Conservation (phyloP, 202 grass and related monocot species). For the Setaria italica region DNA sequence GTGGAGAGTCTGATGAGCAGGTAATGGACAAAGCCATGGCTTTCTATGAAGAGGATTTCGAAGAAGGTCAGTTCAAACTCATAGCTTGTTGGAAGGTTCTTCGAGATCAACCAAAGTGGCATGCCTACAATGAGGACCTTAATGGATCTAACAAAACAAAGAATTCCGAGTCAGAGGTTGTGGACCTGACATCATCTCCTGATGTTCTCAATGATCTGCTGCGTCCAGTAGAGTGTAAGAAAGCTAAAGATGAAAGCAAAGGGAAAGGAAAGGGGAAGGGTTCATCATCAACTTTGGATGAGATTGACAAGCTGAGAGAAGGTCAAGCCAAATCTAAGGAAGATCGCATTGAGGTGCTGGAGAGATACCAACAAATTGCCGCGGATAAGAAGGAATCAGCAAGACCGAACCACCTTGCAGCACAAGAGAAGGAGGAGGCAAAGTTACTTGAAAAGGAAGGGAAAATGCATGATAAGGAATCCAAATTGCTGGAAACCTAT, state of each 20-base stretch:
- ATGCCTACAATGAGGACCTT: neutral
- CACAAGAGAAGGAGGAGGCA: neutral
- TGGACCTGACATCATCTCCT: neutral
- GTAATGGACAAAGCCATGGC: neutral
- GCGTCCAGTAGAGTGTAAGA: neutral
- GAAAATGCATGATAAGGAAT: slow-evolving; percentile 1
- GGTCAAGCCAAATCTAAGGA: neutral
- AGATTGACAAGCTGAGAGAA: neutral
- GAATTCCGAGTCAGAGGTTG: neutral
- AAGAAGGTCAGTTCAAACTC: neutral
- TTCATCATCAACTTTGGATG: neutral
- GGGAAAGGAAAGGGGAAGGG: neutral
- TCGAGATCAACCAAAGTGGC: neutral
- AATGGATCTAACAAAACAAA: neutral
- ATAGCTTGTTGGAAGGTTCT: slow-evolving; percentile 4
- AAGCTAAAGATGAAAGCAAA: neutral
- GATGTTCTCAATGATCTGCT: neutral
- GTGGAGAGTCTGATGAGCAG: neutral
- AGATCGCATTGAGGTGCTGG: neutral
- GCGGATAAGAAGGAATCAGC: neutral
- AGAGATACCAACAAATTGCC: neutral
- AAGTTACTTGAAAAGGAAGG: neutral
- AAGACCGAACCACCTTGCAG: neutral
- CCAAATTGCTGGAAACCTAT: neutral
- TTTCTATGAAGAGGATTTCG: neutral